Percentiles rank a stretch among this genome's conserved stretches.
phyloP scores from a whole-genome alignment of 306 rosid species.

The Prunus persica region DNA sequence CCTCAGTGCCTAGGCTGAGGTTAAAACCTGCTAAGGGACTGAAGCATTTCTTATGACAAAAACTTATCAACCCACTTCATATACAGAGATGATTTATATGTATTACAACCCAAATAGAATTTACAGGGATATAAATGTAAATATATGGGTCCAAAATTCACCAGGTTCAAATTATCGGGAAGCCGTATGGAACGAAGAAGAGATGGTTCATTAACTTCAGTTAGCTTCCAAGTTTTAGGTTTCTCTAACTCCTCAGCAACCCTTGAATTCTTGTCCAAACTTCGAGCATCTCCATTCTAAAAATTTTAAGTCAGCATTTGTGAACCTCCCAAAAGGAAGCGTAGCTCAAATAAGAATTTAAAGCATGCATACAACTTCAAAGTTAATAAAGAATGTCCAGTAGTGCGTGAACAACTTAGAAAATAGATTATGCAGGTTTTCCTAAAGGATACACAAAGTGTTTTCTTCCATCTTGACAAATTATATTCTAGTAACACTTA shows the following conservation, averaged over 20 bases:
- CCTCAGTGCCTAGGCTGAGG: not conserved
- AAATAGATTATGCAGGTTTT: not conserved
- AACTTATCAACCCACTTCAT: not conserved
- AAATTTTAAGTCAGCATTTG: not conserved
- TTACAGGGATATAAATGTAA: not conserved
- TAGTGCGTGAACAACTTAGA: not conserved
- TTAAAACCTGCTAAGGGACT: not conserved
- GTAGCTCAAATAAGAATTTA: not conserved
- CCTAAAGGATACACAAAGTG: not conserved
- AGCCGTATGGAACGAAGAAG: conserved; percentile 32
- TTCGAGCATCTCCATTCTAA: conserved; percentile 5
- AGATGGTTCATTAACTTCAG: conserved; percentile 26
- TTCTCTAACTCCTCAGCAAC: not conserved
- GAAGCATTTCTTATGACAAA: not conserved
- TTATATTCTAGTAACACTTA: not conserved
- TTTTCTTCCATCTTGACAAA: not conserved
- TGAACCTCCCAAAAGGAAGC: not conserved
- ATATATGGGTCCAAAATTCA: not conserved
- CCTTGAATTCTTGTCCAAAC: not conserved
- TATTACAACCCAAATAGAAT: not conserved
- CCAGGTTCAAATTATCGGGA: conserved; percentile 9
- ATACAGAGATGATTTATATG: not conserved
- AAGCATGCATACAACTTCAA: not conserved
- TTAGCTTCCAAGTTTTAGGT: conserved; percentile 7
- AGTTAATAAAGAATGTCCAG: not conserved